These are phyloP conservation scores for Serendipita sp. DNA, from an alignment of 768 basidiomycete species.

Conservation along the genomic window DNA sequence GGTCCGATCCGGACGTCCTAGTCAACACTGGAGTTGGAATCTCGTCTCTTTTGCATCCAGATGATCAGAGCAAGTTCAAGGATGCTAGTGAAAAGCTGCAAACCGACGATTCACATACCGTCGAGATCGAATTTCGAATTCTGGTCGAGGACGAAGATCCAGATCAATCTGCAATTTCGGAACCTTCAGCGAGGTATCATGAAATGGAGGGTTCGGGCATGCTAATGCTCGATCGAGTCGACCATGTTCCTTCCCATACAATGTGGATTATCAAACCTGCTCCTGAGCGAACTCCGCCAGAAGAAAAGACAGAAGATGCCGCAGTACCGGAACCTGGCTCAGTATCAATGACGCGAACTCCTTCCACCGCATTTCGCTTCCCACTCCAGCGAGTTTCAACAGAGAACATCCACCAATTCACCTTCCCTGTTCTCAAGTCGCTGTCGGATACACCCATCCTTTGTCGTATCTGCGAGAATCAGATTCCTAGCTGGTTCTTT, in stretches of 20 bases:
- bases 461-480: slow-evolving; percentile 94
- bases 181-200: slow-evolving; percentile 33
- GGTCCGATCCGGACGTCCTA: slow-evolving; percentile 68
- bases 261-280: slow-evolving; percentile 95
- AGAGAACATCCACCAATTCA: slow-evolving; percentile 10
- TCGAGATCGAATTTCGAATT: slow-evolving; percentile 81
- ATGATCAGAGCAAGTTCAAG: slow-evolving; percentile 68
- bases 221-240: slow-evolving; percentile 90
- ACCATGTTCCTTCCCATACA: slow-evolving; percentile 76
- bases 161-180: slow-evolving; percentile 20
- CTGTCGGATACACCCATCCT: slow-evolving; percentile 74
- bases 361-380: not conserved
- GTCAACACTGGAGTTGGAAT: slow-evolving; percentile 49
- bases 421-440: slow-evolving; percentile 60
- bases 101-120: slow-evolving; percentile 84
- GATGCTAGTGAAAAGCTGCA: slow-evolving; percentile 73
- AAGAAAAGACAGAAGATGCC: slow-evolving; percentile 10
- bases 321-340: too few relatives aligned
- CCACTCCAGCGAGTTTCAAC: slow-evolving; percentile 10
- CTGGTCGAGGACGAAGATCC: slow-evolving; percentile 48
- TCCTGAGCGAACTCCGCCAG: slow-evolving; percentile 25
- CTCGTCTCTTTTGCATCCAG: slow-evolving; percentile 60
- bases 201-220: slow-evolving; percentile 96
- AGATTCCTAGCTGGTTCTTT: slow-evolving; percentile 98
- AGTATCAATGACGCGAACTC: not conserved